These are phyloP conservation scores for Achlya hypogyna DNA, from an alignment of 352 stramenopile species.

Conservation along the genomic window DNA sequence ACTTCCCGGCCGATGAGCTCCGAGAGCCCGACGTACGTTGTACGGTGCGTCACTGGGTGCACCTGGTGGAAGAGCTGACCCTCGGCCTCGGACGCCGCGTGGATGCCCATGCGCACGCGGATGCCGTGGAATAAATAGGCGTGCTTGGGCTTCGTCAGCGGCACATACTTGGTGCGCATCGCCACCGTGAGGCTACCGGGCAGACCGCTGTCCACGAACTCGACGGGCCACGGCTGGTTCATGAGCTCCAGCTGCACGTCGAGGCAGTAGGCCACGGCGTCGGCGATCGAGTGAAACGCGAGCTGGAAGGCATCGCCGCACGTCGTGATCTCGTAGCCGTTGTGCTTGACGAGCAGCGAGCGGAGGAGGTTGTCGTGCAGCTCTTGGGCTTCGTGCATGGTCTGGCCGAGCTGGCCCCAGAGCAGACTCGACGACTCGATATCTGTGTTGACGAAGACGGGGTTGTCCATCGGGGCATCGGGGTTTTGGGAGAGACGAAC, in stretches of 20 bases:
- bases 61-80: conserved; percentile 37
- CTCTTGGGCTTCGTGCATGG: conserved; percentile 42
- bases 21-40: conserved; percentile 45
- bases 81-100: conserved; percentile 36
- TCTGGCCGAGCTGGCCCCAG: conserved; percentile 29
- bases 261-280: conserved; percentile 48
- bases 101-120: conserved; percentile 47
- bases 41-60: conserved; percentile 39
- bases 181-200: conserved; percentile 28
- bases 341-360: conserved; percentile 28
- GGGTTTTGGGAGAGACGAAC: conserved; percentile 1
- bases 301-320: conserved; percentile 50
- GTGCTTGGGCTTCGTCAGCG: conserved; percentile 19
- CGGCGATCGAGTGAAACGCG: conserved; percentile 41
- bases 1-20: conserved; percentile 52
- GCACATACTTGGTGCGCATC: conserved; percentile 28
- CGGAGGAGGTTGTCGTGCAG: conserved; percentile 47
- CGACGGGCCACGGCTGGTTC: conserved; percentile 31
- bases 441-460: conserved; percentile 61
- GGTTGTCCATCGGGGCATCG: conserved; percentile 28
- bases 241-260: conserved; percentile 43
- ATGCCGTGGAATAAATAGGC: conserved; percentile 36
- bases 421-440: conserved; percentile 49
- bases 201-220: conserved; percentile 32
- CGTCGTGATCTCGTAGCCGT: conserved; percentile 53